Base-by-base conservation (phyloP, 1,284 basidiomycete genomes). In the Singerocomus rubriflavus region DNA sequence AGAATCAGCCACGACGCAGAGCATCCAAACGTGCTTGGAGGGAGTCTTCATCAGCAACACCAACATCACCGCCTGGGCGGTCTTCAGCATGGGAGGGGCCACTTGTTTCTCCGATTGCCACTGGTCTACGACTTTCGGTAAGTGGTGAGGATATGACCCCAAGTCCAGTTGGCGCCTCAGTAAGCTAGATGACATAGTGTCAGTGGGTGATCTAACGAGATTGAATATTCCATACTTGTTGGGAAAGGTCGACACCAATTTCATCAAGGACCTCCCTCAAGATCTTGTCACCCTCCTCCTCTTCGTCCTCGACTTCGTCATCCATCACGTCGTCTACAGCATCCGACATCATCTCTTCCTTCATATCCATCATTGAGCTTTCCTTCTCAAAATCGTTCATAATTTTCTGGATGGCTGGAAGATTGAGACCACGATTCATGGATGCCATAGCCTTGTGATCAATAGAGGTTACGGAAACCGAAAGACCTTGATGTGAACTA, bases 341-440 rank as follows among this genome's bases (percentile, higher is more conserved):
- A 55, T 99, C 97, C 34, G 89, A 92, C 96, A 99, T 99, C 90
- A 99, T 97, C 70, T 98, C 96, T 72, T 98, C 97, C 73, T 98
- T 99, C 97, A 99, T 99, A 71, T 99, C 96, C 97, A 99, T 99
- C 68, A 89, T 91, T 10, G 90, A 85, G 57, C 88, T 96, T 73
- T 99, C 97, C 63, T 87, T 89, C 74, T 99, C 96, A 61, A 99
- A 99, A 44, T 99, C 96, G 61, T 88, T 91, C 89, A 99, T 94
- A 66, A 99, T 98, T 47, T 85, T 84, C 68, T 95, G 92, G 55
- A 99, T 98, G 59, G 85, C 82, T 8, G 97, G 96, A 11, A 99
- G 80, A 70, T 99, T 99, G 61, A 99, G 81, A 33, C 90, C 91
- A 46, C 91, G 81, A 69, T 98, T 99, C 97, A 99, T 99, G 46